phyloP scores from a whole-genome alignment of 2,329 filamentous ascomycete genomes.

The Penicillium digitatum region DNA sequence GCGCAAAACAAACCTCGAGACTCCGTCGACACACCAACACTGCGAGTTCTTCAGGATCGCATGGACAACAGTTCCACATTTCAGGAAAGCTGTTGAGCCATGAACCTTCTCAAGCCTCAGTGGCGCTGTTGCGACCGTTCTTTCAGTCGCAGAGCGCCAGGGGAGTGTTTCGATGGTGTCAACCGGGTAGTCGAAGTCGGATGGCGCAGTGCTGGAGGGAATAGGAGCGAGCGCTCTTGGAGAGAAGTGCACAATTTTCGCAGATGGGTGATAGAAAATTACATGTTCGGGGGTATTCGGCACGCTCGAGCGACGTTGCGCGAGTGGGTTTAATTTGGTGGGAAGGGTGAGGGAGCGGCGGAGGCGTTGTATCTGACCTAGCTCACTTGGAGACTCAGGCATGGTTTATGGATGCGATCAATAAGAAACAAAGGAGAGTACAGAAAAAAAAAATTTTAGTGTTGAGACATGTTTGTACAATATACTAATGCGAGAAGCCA shows the following conservation, averaged over 20 bases:
- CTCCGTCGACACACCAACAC: conserved; percentile 87
- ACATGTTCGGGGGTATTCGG: conserved; percentile 36
- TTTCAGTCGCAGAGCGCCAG: conserved; percentile 72
- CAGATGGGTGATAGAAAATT: conserved; percentile 68
- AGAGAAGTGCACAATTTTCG: conserved; percentile 67
- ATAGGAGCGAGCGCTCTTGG: conserved; percentile 40
- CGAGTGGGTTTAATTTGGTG: conserved; percentile 30
- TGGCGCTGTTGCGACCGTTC: conserved; percentile 75
- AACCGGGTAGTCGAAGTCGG: conserved; percentile 47
- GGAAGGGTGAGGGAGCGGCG: conserved; percentile 39
- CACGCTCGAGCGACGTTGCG: conserved; percentile 28
- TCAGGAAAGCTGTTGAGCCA: conserved; percentile 81
- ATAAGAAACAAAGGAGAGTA: conserved; percentile 1
- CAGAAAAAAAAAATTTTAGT: background rate
- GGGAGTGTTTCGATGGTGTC: conserved; percentile 61
- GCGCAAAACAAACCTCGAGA: conserved; percentile 80
- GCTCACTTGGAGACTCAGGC: conserved; percentile 31
- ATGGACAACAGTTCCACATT: conserved; percentile 76
- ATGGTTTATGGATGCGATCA: conserved; percentile 27
- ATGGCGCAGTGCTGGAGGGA: conserved; percentile 40
- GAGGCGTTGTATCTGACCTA: conserved; percentile 26
- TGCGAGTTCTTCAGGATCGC: conserved; percentile 86
- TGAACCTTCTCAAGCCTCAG: conserved; percentile 82
- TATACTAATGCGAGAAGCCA: conserved; percentile 5
- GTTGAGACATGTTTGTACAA: conserved; percentile 8